Evolutionary conservation across 2,329 filamentous ascomycete genomes (phyloP).

Genomic region (Aureobasidium mangrovei): DNA sequence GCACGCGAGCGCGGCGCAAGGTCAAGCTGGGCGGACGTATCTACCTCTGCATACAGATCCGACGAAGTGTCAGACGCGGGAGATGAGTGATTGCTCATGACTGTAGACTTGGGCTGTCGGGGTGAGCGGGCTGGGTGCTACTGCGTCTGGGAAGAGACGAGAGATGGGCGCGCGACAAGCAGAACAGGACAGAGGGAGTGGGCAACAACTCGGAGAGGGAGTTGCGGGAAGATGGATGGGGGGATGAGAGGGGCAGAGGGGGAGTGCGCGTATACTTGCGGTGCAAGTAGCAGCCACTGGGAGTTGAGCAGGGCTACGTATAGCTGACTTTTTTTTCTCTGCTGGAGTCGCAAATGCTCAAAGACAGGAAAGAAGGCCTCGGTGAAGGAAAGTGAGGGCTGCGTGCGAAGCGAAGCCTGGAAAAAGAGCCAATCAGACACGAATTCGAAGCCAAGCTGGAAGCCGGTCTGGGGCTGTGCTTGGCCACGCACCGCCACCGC

Average conservation of each 20-base stretch:
- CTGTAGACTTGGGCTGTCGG: not conserved
- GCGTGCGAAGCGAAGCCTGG: not conserved
- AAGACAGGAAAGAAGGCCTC: too few relatives aligned
- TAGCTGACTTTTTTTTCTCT: too few relatives aligned
- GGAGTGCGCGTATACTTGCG: not conserved
- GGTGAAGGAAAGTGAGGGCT: not conserved
- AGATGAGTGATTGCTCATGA: not conserved
- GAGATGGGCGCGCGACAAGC: not conserved
- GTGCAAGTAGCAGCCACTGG: slow-evolving; percentile 3
- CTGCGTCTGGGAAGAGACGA: not conserved
- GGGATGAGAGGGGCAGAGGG: not conserved
- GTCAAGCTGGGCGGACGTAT: not conserved
- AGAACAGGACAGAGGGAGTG: not conserved
- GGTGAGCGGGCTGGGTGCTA: not conserved
- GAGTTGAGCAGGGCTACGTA: not conserved
- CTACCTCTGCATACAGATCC: slow-evolving; percentile 13
- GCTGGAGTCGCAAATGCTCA: too few relatives aligned
- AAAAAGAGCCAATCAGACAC: not conserved
- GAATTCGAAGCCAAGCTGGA: not conserved
- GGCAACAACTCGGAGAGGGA: slow-evolving; percentile 1
- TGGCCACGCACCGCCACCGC: not conserved
- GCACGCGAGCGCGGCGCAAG: not conserved
- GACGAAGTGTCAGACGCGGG: slow-evolving; percentile 11
- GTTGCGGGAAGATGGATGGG: not conserved
- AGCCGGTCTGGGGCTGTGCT: not conserved